These are phyloP conservation scores for Gracilariopsis chorda DNA, from an alignment of 23 red algal species.

Conservation along the genomic window DNA sequence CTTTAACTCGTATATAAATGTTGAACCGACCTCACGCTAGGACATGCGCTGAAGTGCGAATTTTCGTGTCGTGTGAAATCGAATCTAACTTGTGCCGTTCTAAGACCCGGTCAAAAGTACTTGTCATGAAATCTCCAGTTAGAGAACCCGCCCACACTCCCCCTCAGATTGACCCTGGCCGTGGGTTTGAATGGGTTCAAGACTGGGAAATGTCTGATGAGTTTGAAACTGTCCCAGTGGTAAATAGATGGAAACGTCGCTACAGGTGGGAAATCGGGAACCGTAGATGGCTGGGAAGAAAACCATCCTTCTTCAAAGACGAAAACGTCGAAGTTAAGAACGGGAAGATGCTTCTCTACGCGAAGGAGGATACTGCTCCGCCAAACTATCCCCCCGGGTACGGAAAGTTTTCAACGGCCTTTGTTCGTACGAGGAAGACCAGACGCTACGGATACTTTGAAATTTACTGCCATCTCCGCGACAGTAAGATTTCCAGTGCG, in stretches of 20 bases:
- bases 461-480: conserved; percentile 19
- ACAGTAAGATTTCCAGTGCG: conserved; percentile 50
- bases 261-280: conserved; percentile 34
- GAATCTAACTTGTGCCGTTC: too few relatives aligned
- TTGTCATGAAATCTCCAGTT: neutral
- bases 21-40: too few relatives aligned
- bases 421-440: conserved; percentile 38
- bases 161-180: conserved; percentile 22
- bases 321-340: conserved; percentile 35
- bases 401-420: conserved; percentile 31
- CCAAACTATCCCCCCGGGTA: neutral
- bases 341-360: conserved; percentile 11
- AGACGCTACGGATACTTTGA: conserved; percentile 53
- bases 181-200: conserved; percentile 1
- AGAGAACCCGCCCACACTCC: conserved; percentile 17
- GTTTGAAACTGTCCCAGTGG: neutral
- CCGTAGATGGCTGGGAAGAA: conserved; percentile 19
- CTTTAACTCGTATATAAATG: too few relatives aligned
- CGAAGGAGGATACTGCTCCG: conserved; percentile 22
- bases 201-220: conserved; percentile 63
- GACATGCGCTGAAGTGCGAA: too few relatives aligned
- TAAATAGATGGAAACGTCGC: conserved; percentile 1
- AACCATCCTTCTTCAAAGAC: conserved; percentile 37
- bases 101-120: too few relatives aligned
- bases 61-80: too few relatives aligned